These are phyloP conservation scores for Speleostelium caveatum DNA, from an alignment of 78 protist species.

Conservation along the genomic window DNA sequence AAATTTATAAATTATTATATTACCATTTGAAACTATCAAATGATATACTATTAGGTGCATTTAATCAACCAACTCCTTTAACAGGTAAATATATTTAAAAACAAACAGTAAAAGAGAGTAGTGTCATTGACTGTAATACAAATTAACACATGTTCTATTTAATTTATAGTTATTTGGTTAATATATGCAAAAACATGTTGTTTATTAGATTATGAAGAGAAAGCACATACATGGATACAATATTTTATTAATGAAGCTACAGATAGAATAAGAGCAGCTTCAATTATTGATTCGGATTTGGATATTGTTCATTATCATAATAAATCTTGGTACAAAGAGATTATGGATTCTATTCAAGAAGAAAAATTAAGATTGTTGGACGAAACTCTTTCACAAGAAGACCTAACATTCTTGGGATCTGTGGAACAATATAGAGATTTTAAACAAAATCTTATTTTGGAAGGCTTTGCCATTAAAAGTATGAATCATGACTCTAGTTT, in stretches of 20 bases:
- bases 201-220: conserved; percentile 55
- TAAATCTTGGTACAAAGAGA: conserved; percentile 42
- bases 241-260: conserved; percentile 45
- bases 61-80: conserved; percentile 15
- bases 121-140: neutral
- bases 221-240: conserved; percentile 70
- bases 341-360: conserved; percentile 41
- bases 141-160: neutral
- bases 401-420: neutral
- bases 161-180: conserved; percentile 39
- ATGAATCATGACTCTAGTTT: conserved; percentile 60
- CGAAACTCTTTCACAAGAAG: conserved; percentile 35
- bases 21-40: conserved; percentile 7
- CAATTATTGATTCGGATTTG: conserved; percentile 3
- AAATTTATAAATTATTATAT: neutral
- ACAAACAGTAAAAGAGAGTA: too few relatives aligned
- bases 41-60: neutral
- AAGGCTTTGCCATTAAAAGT: conserved; percentile 42
- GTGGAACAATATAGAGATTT: conserved; percentile 27
- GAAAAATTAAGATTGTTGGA: conserved; percentile 29
- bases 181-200: conserved; percentile 69
- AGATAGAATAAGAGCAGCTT: conserved; percentile 31
- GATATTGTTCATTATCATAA: conserved; percentile 28
- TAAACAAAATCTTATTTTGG: conserved; percentile 31
- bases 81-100: conserved; percentile 10